Evolutionary conservation across 352 stramenopile species (phyloP), one percentile per base, ranked within the genome.

Genomic region (Pseudoperonospora humuli): DNA sequence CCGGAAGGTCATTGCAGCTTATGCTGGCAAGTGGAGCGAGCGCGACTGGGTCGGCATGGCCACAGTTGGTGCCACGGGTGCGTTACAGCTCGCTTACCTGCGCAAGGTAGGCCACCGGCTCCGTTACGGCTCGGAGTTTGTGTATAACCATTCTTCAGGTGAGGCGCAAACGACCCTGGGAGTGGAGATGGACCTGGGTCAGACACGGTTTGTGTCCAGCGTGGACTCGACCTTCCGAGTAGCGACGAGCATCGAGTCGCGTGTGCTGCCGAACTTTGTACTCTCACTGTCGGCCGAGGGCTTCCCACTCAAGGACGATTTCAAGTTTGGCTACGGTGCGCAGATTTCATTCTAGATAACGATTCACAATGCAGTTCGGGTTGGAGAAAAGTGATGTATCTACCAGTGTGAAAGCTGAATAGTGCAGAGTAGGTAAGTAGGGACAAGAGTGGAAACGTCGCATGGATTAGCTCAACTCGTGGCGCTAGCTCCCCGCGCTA

Each of bases 271-370:
- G 35, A 88, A 90, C 67, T 89, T 95, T 39, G 66, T 81, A 63
- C 64, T 95, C 29, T 75, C 82, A 39, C 67, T 95, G 29, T 89
- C 83, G 26, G 80, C 80, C 40, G 83, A 93, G 53, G 79, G 75
- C 37, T 90, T 79, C 50, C 83, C 83, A 24, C 69, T 76, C 36
- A 92, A 92, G 67, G 79, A 93, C 57, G 83, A 90, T 49, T 89
- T 93, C 64, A 91, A 92, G 64, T 93, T 95, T 73, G 83, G 83
- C 59, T 95, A 95, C 56, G 83, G 83, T 50, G 78, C 81, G 46
- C 77, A 93, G 70, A 78, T 93, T 75, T 85, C 76, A 47, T 88
- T 88, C 64, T 88, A 88, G 66, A 75, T 46, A 52, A 51, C 61
- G 28, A 59, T 31, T 50, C 26, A 36, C 50, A 54, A 15, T 33